Evolutionary conservation across 768 basidiomycete genomes (phyloP).

Genomic region (Amanita subjunquillea): DNA sequence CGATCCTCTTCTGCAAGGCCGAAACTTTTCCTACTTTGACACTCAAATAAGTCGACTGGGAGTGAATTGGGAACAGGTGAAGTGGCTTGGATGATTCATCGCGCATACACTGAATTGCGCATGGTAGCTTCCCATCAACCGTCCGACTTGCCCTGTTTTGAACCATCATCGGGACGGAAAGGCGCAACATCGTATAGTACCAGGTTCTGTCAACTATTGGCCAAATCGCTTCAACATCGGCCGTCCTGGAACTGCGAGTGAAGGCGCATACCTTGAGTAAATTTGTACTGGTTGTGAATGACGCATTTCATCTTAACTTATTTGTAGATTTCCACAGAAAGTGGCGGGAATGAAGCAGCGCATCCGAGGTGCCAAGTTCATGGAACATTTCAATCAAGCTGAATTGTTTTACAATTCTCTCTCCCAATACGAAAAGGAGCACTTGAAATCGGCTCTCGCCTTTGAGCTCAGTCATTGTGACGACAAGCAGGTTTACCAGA

Average conservation of each 20-base stretch:
- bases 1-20: slow-evolving; percentile 73
- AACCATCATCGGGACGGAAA: slow-evolving; percentile 60
- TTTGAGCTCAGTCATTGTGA: slow-evolving; percentile 85
- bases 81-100: slow-evolving; percentile 1
- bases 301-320: slow-evolving; percentile 9
- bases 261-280: slow-evolving; percentile 54
- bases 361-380: slow-evolving; percentile 62
- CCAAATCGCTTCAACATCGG: slow-evolving; percentile 59
- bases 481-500: slow-evolving; percentile 58
- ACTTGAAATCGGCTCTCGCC: slow-evolving; percentile 58
- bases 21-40: slow-evolving; percentile 85
- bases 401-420: slow-evolving; percentile 84
- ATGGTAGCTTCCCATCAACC: slow-evolving; percentile 67
- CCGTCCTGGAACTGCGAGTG: slow-evolving; percentile 31
- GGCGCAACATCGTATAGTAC: slow-evolving; percentile 45
- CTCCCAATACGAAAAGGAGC: slow-evolving; percentile 52
- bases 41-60: slow-evolving; percentile 78
- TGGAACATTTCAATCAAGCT: slow-evolving; percentile 68
- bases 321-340: slow-evolving; percentile 35
- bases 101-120: neutral
- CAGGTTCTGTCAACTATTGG: slow-evolving; percentile 64
- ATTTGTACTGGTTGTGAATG: slow-evolving; percentile 8
- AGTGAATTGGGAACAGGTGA: slow-evolving; percentile 64
- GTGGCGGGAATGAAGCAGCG: slow-evolving; percentile 46
- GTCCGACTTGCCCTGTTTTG: slow-evolving; percentile 69